Evolutionary conservation across 2,329 filamentous ascomycete species (phyloP).

Genomic region (Phialocephala sp.): DNA sequence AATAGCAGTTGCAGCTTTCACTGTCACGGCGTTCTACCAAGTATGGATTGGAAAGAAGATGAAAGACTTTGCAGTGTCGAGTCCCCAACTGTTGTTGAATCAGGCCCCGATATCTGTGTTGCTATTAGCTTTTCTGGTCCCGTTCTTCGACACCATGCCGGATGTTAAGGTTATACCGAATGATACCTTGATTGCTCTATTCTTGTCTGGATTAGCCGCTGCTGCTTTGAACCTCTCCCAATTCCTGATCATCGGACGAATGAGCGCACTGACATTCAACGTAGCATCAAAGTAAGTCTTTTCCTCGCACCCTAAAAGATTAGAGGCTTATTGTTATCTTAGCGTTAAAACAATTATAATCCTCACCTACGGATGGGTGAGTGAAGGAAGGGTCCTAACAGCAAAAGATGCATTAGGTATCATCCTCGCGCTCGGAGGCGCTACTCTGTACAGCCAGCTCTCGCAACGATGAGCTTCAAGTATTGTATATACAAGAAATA

Average conservation of each 20-base stretch:
- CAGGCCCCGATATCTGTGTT: constrained; percentile 52
- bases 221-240: constrained; percentile 48
- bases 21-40: constrained; percentile 52
- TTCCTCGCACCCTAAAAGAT: not conserved
- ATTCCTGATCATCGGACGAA: constrained; percentile 46
- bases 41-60: constrained; percentile 57
- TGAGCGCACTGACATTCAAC: constrained; percentile 42
- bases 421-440: constrained; percentile 50
- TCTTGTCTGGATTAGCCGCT: constrained; percentile 50
- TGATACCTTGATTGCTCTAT: constrained; percentile 48
- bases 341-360: constrained; percentile 54
- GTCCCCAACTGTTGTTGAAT: constrained; percentile 51
- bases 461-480: constrained; percentile 33
- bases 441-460: constrained; percentile 51
- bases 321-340: constrained; percentile 25
- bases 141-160: constrained; percentile 48
- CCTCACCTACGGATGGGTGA: constrained; percentile 52
- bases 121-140: constrained; percentile 49
- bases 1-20: constrained; percentile 50
- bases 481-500: constrained; percentile 18
- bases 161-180: constrained; percentile 43
- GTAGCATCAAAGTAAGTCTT: constrained; percentile 41
- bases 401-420: constrained; percentile 49
- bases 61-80: constrained; percentile 49
- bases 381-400: constrained; percentile 49